phyloP scores from a whole-genome alignment of 176 grass and related monocot genomes.

The Bonia amplexicaulis region DNA sequence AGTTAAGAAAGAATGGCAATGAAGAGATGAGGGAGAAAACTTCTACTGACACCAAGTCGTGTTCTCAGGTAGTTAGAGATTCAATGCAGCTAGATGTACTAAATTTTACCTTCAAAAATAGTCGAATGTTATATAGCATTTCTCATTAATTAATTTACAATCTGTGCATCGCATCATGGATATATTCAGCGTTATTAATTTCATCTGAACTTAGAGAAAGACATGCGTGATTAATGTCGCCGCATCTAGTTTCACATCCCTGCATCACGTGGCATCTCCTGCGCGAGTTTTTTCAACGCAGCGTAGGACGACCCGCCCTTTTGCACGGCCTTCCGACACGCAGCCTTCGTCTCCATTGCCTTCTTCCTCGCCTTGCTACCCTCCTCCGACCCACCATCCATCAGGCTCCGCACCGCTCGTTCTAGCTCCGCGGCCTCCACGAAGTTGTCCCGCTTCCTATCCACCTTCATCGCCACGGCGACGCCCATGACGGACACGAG shows the following conservation, averaged over 20 bases:
- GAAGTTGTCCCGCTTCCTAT: constrained; percentile 19
- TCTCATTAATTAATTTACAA: too few relatives aligned
- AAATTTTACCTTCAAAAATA: too few relatives aligned
- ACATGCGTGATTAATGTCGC: too few relatives aligned
- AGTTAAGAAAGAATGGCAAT: too few relatives aligned
- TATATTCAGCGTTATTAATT: too few relatives aligned
- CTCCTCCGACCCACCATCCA: constrained; percentile 21
- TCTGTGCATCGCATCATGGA: too few relatives aligned
- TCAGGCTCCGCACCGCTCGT: constrained; percentile 29
- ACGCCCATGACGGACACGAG: constrained; percentile 23
- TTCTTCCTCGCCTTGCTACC: constrained; percentile 22
- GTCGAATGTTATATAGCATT: too few relatives aligned
- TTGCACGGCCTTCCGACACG: neutral
- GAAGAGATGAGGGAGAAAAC: too few relatives aligned
- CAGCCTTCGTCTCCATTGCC: neutral
- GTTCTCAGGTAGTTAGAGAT: too few relatives aligned
- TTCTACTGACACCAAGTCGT: too few relatives aligned
- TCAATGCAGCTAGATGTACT: too few relatives aligned
- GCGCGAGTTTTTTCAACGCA: neutral
- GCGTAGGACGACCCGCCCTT: neutral
- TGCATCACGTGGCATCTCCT: neutral
- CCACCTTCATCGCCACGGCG: constrained; percentile 11
- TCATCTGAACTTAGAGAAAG: too few relatives aligned
- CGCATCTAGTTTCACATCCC: neutral
- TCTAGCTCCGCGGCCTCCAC: constrained; percentile 37